Percentiles rank a stretch among this genome's conserved stretches.
These are phyloP conservation scores for Nissolia schottii DNA, from an alignment of 306 rosid species.

Conservation along the genomic window DNA sequence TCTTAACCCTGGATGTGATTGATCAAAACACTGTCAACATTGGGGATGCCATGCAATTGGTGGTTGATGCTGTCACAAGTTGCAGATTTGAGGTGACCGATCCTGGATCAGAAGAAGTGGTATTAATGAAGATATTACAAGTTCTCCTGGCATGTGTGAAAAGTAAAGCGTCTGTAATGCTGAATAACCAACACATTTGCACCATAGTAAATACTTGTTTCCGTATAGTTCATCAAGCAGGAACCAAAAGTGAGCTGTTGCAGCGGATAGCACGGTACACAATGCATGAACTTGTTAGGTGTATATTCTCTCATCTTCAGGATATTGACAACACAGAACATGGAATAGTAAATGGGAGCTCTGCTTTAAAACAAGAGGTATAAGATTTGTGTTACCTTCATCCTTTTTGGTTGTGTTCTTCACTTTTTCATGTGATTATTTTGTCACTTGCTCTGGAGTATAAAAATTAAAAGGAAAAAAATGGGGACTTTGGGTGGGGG, in stretches of 20 bases:
- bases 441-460: neutral
- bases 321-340: slow-evolving; percentile 51
- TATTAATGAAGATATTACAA: slow-evolving; percentile 81
- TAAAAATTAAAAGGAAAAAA: slow-evolving; percentile 1
- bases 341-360: slow-evolving; percentile 40
- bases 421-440: neutral
- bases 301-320: slow-evolving; percentile 79
- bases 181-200: slow-evolving; percentile 89
- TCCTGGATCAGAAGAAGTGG: slow-evolving; percentile 92
- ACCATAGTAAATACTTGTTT: slow-evolving; percentile 85
- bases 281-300: slow-evolving; percentile 78
- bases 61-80: slow-evolving; percentile 89
- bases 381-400: neutral
- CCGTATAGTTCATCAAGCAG: slow-evolving; percentile 91
- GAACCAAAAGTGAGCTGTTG: slow-evolving; percentile 78
- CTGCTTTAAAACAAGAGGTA: slow-evolving; percentile 49
- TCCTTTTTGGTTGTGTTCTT: neutral
- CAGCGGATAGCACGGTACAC: slow-evolving; percentile 92
- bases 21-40: slow-evolving; percentile 67
- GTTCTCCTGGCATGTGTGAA: slow-evolving; percentile 89
- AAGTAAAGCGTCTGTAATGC: slow-evolving; percentile 66
- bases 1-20: slow-evolving; percentile 72
- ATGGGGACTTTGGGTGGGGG: neutral
- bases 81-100: slow-evolving; percentile 93
- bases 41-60: slow-evolving; percentile 69